phyloP scores from a whole-genome alignment of 2,329 filamentous ascomycete genomes.

The Helminthosporium solani region DNA sequence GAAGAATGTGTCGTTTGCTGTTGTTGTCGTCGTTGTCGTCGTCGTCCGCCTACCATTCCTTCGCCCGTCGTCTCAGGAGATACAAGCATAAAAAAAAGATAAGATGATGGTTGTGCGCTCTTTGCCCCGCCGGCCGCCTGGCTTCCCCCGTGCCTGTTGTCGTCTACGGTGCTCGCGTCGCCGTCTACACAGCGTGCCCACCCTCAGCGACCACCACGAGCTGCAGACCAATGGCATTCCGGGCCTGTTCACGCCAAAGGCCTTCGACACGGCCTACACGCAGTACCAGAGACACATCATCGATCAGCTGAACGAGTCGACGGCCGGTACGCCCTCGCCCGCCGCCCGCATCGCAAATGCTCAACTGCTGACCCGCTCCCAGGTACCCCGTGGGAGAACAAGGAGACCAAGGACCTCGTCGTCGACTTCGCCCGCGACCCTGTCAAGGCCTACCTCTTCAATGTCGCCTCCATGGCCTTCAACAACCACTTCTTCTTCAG shows the following conservation, averaged over 20 bases:
- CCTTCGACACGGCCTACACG: slow-evolving; percentile 76
- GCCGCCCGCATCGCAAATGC: slow-evolving; percentile 17
- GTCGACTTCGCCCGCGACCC: slow-evolving; percentile 78
- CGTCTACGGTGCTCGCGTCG: too few species aligned
- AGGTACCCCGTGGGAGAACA: slow-evolving; percentile 66
- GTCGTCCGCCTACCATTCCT: too few species aligned
- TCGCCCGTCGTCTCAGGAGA: too few species aligned
- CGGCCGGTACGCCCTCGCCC: slow-evolving; percentile 57
- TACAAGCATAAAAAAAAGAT: too few species aligned
- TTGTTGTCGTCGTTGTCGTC: too few species aligned
- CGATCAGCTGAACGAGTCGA: slow-evolving; percentile 73
- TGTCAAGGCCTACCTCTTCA: slow-evolving; percentile 77
- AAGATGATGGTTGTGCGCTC: slow-evolving; percentile 41
- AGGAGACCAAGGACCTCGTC: slow-evolving; percentile 66
- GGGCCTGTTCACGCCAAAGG: slow-evolving; percentile 68
- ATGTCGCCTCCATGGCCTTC: slow-evolving; percentile 93
- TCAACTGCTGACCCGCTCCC: slow-evolving; percentile 1
- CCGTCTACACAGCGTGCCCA: slow-evolving; percentile 54
- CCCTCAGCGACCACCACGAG: slow-evolving; percentile 48
- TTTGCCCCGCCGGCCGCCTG: slow-evolving; percentile 30
- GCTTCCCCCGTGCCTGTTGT: too few species aligned
- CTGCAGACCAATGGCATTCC: slow-evolving; percentile 60
- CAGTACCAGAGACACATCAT: slow-evolving; percentile 76
- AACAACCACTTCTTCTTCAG: slow-evolving; percentile 88
- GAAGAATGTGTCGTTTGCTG: too few species aligned